Percentiles rank a stretch among this genome's conserved stretches.
Evolutionary conservation across 2,329 filamentous ascomycete species (phyloP).

Genomic region (Penicillium verrucosum): DNA sequence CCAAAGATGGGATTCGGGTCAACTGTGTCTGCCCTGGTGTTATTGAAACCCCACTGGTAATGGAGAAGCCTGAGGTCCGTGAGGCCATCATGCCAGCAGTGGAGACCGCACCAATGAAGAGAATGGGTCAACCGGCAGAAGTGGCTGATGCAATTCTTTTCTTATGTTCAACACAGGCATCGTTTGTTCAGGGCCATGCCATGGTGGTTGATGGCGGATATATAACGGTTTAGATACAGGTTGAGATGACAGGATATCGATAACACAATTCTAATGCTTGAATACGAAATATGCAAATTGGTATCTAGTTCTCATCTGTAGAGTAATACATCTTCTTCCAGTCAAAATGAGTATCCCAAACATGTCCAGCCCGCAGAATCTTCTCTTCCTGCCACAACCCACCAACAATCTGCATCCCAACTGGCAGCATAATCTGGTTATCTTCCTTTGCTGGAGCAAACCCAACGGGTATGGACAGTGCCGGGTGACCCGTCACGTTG

Average conservation of each 20-base stretch:
- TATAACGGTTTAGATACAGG: constrained; percentile 36
- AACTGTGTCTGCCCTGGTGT: constrained; percentile 43
- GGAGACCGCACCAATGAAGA: constrained; percentile 50
- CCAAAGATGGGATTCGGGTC: constrained; percentile 34
- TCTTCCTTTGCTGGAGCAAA: constrained; percentile 35
- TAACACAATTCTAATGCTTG: background rate
- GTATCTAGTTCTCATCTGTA: constrained; percentile 5
- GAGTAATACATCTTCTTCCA: constrained; percentile 21
- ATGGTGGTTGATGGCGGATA: constrained; percentile 55
- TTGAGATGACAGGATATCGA: background rate
- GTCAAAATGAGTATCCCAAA: constrained; percentile 25
- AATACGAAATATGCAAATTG: too few species aligned
- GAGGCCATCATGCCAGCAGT: constrained; percentile 43
- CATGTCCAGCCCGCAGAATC: constrained; percentile 22
- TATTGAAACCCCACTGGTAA: constrained; percentile 50
- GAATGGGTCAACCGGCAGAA: constrained; percentile 52
- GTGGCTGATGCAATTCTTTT: constrained; percentile 52
- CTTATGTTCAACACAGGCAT: constrained; percentile 48
- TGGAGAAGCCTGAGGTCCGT: constrained; percentile 38
- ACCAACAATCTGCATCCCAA: constrained; percentile 57
- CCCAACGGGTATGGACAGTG: constrained; percentile 52
- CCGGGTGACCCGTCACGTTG: constrained; percentile 57
- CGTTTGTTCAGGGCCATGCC: constrained; percentile 53
- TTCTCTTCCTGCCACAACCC: constrained; percentile 30
- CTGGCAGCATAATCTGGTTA: constrained; percentile 41